phyloP scores from a whole-genome alignment of 345 rosid genomes.

The Dovyalis caffra region DNA sequence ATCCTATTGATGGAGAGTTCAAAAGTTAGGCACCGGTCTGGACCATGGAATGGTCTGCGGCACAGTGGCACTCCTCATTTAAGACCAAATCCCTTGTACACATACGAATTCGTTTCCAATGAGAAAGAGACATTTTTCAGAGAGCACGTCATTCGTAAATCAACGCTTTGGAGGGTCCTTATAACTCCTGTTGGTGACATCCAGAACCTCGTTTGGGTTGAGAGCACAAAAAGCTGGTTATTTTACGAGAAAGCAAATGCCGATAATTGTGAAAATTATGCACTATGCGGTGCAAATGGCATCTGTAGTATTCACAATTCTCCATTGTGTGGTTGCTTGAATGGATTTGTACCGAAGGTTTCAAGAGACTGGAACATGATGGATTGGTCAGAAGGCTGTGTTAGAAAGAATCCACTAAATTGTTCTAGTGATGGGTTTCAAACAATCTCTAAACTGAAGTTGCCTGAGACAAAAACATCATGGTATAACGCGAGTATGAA shows the following conservation, averaged over 20 bases:
- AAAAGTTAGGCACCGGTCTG: not conserved
- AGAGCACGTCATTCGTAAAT: not conserved
- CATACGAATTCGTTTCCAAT: not conserved
- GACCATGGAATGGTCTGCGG: slow-evolving; percentile 10
- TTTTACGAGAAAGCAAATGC: not conserved
- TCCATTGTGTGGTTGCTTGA: slow-evolving; percentile 9
- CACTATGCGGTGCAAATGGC: slow-evolving; percentile 8
- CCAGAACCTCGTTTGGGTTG: not conserved
- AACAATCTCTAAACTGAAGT: not conserved
- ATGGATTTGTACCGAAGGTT: slow-evolving; percentile 9
- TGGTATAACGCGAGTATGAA: not conserved
- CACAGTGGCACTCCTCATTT: not conserved
- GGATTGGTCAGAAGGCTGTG: slow-evolving; percentile 10
- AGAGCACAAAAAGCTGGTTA: not conserved
- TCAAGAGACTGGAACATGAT: slow-evolving; percentile 3
- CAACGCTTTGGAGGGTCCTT: not conserved
- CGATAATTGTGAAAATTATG: slow-evolving; percentile 10
- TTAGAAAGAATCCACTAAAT: not conserved
- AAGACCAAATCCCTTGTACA: not conserved
- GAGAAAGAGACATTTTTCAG: slow-evolving; percentile 8
- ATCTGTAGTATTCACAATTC: not conserved
- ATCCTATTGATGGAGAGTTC: not conserved
- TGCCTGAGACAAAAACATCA: slow-evolving; percentile 1
- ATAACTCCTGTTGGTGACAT: not conserved
- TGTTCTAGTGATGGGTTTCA: slow-evolving; percentile 5